Evolutionary conservation across 331 rosid species (phyloP).

Genomic region (Spiraea crenata): DNA sequence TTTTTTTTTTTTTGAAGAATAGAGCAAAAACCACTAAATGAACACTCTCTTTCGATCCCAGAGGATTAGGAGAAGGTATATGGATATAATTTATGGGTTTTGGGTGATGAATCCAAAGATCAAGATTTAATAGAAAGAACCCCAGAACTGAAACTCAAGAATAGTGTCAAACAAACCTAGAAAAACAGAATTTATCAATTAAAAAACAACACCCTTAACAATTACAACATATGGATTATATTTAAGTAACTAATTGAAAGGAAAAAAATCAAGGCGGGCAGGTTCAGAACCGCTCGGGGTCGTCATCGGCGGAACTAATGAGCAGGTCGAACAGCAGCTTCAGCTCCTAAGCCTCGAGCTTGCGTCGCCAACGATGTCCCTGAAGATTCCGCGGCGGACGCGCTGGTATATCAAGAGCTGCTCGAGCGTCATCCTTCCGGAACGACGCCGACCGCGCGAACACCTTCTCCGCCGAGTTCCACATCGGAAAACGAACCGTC

Average conservation of each 20-base stretch:
- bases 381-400: constrained; percentile 77
- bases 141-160: constrained; percentile 3
- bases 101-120: constrained; percentile 3
- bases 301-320: constrained; percentile 47
- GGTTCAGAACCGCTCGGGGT: constrained; percentile 34
- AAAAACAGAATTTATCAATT: constrained; percentile 5
- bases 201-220: too few relatives aligned
- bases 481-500: constrained; percentile 41
- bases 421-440: constrained; percentile 61
- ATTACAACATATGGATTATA: too few relatives aligned
- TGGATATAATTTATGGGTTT: neutral
- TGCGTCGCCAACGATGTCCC: constrained; percentile 54
- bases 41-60: neutral
- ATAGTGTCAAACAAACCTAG: neutral
- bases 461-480: constrained; percentile 86
- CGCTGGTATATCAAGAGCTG: constrained; percentile 74
- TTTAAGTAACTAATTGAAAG: too few relatives aligned
- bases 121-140: constrained; percentile 1
- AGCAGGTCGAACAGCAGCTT: constrained; percentile 67
- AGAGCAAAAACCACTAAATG: constrained; percentile 7
- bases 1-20: neutral
- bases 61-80: neutral
- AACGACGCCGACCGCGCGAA: constrained; percentile 62
- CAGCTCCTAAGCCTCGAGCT: constrained; percentile 62
- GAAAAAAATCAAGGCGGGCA: too few relatives aligned